Conservation (phyloP, 2,329 filamentous ascomycete genomes). For the Fusarium fujikuroi region DNA sequence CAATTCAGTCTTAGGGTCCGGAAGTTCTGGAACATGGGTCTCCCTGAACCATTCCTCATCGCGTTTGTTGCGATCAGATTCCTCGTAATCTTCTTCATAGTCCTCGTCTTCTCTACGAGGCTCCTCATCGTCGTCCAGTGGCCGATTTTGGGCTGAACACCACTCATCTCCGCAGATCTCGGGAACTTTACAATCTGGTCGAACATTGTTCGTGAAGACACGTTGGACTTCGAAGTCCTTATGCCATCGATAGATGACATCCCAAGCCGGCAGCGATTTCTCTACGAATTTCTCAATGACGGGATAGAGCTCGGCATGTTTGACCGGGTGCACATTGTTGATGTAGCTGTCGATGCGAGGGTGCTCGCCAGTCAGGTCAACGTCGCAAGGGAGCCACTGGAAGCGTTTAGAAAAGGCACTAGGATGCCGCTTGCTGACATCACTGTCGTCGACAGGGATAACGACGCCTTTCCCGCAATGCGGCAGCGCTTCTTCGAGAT, state of each 20-base stretch:
- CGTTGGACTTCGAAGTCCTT: slow-evolving; percentile 44
- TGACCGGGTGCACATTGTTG: slow-evolving; percentile 62
- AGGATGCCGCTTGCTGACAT: background rate
- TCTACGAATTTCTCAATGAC: slow-evolving; percentile 56
- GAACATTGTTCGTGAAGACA: slow-evolving; percentile 25
- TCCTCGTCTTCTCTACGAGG: slow-evolving; percentile 31
- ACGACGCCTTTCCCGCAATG: slow-evolving; percentile 49
- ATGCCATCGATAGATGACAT: slow-evolving; percentile 51
- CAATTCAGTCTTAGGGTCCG: slow-evolving; percentile 1
- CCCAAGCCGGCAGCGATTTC: slow-evolving; percentile 58
- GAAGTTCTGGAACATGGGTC: slow-evolving; percentile 39
- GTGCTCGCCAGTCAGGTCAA: slow-evolving; percentile 52
- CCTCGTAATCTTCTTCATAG: slow-evolving; percentile 21
- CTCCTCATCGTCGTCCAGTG: slow-evolving; percentile 41
- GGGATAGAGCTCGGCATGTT: slow-evolving; percentile 52
- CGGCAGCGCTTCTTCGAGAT: slow-evolving; percentile 52
- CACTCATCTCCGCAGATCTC: slow-evolving; percentile 28
- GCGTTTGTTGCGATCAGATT: slow-evolving; percentile 35
- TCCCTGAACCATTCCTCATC: slow-evolving; percentile 45
- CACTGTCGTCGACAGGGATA: slow-evolving; percentile 29
- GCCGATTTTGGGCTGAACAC: background rate
- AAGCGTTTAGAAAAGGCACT: slow-evolving; percentile 39
- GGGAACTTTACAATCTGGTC: slow-evolving; percentile 26
- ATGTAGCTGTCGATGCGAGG: slow-evolving; percentile 61
- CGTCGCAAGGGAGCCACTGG: slow-evolving; percentile 63